These are phyloP conservation scores for Mucor mucedo DNA, from an alignment of 371 early-diverging fungal species.

Conservation along the genomic window DNA sequence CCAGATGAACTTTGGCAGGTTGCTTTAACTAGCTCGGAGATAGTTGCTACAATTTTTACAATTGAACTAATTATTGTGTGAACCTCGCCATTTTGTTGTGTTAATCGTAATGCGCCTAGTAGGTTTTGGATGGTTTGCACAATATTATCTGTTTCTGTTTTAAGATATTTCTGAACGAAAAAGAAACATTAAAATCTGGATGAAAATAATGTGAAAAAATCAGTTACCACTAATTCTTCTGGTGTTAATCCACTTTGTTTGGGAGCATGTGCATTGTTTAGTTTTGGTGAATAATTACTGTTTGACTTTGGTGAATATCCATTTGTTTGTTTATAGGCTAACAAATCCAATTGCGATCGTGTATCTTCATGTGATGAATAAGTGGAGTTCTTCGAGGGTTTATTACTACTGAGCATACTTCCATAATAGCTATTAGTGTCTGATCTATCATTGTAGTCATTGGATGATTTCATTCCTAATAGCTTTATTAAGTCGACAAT, in stretches of 20 bases:
- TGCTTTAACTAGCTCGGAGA: conserved; percentile 47
- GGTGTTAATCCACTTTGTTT: conserved; percentile 8
- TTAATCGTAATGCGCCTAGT: conserved; percentile 71
- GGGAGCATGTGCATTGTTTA: background rate
- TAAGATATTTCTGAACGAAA: conserved; percentile 63
- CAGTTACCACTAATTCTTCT: conserved; percentile 17
- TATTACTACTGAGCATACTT: background rate
- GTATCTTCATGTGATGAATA: background rate
- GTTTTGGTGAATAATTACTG: background rate
- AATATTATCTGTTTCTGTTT: conserved; percentile 84
- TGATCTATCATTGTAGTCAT: background rate
- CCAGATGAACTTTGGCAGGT: conserved; percentile 46
- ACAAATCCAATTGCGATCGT: conserved; percentile 5
- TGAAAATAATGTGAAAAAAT: no score
- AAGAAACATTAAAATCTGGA: background rate
- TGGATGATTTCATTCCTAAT: conserved; percentile 54
- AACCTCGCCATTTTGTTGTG: conserved; percentile 68
- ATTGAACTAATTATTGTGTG: conserved; percentile 71
- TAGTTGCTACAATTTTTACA: conserved; percentile 54
- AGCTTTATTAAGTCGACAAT: conserved; percentile 78
- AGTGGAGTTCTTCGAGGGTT: conserved; percentile 1
- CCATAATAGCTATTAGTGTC: conserved; percentile 1
- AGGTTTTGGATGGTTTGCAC: conserved; percentile 88
- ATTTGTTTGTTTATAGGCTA: background rate
- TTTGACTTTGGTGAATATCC: background rate